Evolutionary conservation across 2,329 filamentous ascomycete species (phyloP).

Genomic region (Torrubiellomyces zombiae): DNA sequence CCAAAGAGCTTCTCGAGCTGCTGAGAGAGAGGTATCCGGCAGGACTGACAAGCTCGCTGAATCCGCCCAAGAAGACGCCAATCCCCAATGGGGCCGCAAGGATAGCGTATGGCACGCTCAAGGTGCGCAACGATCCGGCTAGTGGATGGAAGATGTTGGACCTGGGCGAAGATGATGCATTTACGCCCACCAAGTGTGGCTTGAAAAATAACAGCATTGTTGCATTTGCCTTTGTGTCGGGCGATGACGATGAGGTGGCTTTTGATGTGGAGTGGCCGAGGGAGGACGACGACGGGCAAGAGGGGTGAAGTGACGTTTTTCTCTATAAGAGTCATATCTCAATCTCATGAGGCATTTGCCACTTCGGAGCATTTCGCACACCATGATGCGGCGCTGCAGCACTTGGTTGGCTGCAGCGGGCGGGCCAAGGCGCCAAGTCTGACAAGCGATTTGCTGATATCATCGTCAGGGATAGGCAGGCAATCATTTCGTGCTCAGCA

Average conservation of each 20-base stretch:
- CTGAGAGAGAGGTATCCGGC: constrained; percentile 39
- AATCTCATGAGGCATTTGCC: no score
- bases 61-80: constrained; percentile 15
- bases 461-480: no score
- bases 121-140: constrained; percentile 24
- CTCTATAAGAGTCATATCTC: no score
- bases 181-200: constrained; percentile 24
- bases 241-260: constrained; percentile 20
- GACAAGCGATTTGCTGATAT: no score
- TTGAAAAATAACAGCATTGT: constrained; percentile 30
- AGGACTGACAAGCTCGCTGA: constrained; percentile 26
- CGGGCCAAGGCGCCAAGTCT: no score
- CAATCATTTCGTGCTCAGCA: no score
- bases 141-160: constrained; percentile 33
- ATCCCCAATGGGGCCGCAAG: constrained; percentile 23
- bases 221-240: constrained; percentile 30
- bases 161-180: constrained; percentile 14
- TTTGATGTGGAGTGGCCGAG: constrained; percentile 30
- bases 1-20: constrained; percentile 38
- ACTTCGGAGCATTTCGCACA: no score
- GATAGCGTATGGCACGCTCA: constrained; percentile 31
- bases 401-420: no score
- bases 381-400: no score
- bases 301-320: constrained; percentile 2
- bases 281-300: constrained; percentile 21